Percentiles rank a stretch among this genome's conserved stretches.
Evolutionary conservation across 305 asterid species (phyloP).

Genomic region (Fraxinus ornus): DNA sequence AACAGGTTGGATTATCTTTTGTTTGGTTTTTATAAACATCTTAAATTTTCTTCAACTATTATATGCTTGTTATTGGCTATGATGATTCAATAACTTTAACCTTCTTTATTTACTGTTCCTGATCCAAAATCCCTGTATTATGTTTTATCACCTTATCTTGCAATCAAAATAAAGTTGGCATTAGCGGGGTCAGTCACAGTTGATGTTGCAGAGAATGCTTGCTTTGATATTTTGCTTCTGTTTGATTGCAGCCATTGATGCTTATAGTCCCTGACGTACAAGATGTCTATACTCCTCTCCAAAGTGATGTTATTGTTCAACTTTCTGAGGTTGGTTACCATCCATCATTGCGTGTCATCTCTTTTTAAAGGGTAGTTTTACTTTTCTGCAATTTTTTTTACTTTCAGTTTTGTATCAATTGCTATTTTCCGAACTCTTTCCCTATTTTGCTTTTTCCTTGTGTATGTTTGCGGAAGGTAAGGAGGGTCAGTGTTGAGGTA

Average conservation of each 20-base stretch:
- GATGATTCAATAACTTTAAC: constrained; percentile 6
- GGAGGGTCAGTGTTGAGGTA: constrained; percentile 8
- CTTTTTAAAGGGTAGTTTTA: constrained; percentile 20
- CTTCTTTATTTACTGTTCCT: constrained; percentile 16
- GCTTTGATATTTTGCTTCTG: constrained; percentile 26
- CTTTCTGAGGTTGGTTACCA: constrained; percentile 76
- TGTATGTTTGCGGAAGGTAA: constrained; percentile 9
- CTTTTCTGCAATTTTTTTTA: constrained; percentile 16
- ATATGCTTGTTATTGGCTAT: not conserved
- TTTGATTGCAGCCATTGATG: constrained; percentile 87
- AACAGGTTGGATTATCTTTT: constrained; percentile 62
- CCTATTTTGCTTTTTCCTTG: not conserved
- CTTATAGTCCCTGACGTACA: constrained; percentile 96
- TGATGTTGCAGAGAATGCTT: constrained; percentile 17
- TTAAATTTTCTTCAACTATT: constrained; percentile 8
- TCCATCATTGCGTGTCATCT: not conserved
- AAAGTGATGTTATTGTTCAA: constrained; percentile 87
- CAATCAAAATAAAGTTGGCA: constrained; percentile 13
- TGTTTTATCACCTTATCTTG: constrained; percentile 20
- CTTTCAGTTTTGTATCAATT: constrained; percentile 18
- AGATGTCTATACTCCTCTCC: constrained; percentile 97
- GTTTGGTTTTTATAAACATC: constrained; percentile 13
- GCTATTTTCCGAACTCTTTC: constrained; percentile 9
- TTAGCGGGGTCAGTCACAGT: constrained; percentile 8
- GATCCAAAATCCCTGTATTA: constrained; percentile 17